A percentile compares a stretch with the other conserved stretches of the same genome.
phyloP scores from a whole-genome alignment of 1,284 basidiomycete species.

The Pseudozyma hubeiensis region DNA sequence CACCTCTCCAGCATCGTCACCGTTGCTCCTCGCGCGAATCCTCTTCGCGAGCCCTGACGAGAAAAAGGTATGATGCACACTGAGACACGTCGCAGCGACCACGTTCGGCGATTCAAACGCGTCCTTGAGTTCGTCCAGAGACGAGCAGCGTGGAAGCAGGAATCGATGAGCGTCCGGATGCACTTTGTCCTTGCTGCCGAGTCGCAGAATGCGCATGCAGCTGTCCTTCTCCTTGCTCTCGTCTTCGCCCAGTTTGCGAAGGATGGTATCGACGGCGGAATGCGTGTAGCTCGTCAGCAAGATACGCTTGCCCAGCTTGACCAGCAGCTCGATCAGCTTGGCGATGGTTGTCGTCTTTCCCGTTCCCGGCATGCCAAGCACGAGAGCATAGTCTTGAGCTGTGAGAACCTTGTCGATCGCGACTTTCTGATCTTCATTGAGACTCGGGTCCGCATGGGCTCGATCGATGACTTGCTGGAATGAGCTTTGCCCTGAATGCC shows the following conservation, averaged over 20 bases:
- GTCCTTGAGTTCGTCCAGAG: slow-evolving; percentile 73
- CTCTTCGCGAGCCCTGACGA: slow-evolving; percentile 72
- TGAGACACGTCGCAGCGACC: slow-evolving; percentile 93
- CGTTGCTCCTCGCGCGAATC: slow-evolving; percentile 15
- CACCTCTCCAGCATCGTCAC: background rate
- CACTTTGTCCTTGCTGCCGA: slow-evolving; percentile 93
- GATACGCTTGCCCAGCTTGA: slow-evolving; percentile 84
- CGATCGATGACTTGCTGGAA: background rate
- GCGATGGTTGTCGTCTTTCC: slow-evolving; percentile 97
- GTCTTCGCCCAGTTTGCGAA: slow-evolving; percentile 79
- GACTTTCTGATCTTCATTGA: slow-evolving; percentile 81
- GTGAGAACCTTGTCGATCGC: slow-evolving; percentile 81
- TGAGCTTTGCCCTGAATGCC: background rate
- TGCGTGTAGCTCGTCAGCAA: slow-evolving; percentile 93
- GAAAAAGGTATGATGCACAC: slow-evolving; percentile 90
- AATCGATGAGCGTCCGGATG: slow-evolving; percentile 72
- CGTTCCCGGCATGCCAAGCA: slow-evolving; percentile 97
- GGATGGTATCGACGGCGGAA: slow-evolving; percentile 94
- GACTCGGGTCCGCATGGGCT: slow-evolving; percentile 54
- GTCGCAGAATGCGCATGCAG: slow-evolving; percentile 75
- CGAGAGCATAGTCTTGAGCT: slow-evolving; percentile 88
- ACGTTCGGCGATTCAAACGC: slow-evolving; percentile 87
- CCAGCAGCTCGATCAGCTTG: slow-evolving; percentile 83
- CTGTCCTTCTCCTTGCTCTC: slow-evolving; percentile 51
- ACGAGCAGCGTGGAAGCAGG: slow-evolving; percentile 74